Evolutionary conservation across 192 early-diverging fungal genomes (phyloP).

Genomic region (Dissophora globulifera): DNA sequence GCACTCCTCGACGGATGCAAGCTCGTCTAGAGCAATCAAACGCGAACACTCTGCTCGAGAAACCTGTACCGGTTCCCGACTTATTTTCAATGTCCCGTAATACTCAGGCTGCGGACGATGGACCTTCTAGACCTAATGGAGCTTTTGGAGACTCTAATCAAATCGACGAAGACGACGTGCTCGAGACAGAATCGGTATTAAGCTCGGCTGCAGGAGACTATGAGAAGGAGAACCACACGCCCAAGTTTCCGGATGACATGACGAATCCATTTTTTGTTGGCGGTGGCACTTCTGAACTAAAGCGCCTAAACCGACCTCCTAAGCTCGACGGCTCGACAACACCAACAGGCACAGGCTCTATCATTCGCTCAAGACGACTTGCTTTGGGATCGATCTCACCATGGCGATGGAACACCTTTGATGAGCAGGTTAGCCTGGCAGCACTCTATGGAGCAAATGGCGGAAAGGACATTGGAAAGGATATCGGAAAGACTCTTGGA

Average conservation of each 20-base stretch:
- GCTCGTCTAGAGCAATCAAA: background rate
- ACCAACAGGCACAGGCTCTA: conserved; percentile 7
- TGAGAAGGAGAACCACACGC: conserved; percentile 43
- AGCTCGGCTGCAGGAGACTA: conserved; percentile 9
- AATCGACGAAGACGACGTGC: conserved; percentile 19
- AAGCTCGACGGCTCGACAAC: conserved; percentile 28
- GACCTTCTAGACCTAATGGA: background rate
- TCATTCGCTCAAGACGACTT: conserved; percentile 26
- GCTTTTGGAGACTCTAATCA: background rate
- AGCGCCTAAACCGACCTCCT: background rate
- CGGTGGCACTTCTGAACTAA: background rate
- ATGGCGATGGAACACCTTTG: conserved; percentile 43
- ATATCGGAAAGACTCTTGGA: too few species aligned
- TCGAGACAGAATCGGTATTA: conserved; percentile 26
- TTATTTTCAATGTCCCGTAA: too few species aligned
- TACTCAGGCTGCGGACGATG: background rate
- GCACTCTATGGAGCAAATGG: background rate
- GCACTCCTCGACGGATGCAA: conserved; percentile 16
- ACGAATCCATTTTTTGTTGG: conserved; percentile 21
- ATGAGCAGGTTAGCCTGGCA: background rate
- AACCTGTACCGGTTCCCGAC: background rate
- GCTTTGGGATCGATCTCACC: conserved; percentile 40
- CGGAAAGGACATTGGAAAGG: background rate
- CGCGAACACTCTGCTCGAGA: background rate
- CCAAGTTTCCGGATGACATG: conserved; percentile 14